Conservation (phyloP, 2,329 filamentous ascomycete species). For the Exophiala lecanii-corni region DNA sequence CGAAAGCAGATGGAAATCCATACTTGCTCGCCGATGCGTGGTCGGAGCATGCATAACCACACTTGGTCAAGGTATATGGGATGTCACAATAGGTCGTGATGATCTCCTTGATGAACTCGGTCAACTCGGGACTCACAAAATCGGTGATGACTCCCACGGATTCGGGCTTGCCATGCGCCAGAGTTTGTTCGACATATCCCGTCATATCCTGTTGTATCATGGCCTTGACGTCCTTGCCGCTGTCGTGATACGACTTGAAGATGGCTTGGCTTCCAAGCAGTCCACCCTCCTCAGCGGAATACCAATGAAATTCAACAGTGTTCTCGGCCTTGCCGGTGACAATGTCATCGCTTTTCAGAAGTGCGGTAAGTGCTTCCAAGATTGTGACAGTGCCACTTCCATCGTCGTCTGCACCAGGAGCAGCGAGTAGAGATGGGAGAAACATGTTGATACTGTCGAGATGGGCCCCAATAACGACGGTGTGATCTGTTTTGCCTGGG, state of each 20-base stretch:
- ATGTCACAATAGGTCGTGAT: constrained; percentile 86
- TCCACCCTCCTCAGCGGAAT: constrained; percentile 84
- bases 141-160: constrained; percentile 90
- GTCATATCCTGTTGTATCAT: constrained; percentile 99
- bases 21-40: constrained; percentile 63
- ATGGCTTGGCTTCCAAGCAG: constrained; percentile 85
- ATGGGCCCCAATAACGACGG: constrained; percentile 83
- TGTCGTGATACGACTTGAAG: constrained; percentile 73
- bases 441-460: constrained; percentile 95
- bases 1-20: constrained; percentile 62
- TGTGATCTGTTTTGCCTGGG: constrained; percentile 77
- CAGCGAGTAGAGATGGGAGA: constrained; percentile 74
- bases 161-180: constrained; percentile 77
- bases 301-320: constrained; percentile 96
- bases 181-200: constrained; percentile 75
- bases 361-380: constrained; percentile 78
- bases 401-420: constrained; percentile 93
- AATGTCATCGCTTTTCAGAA: constrained; percentile 69
- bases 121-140: constrained; percentile 77
- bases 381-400: constrained; percentile 92
- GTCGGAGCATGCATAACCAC: constrained; percentile 77
- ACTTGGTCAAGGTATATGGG: constrained; percentile 80
- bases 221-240: constrained; percentile 73
- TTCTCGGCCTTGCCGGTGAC: constrained; percentile 69
- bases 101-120: constrained; percentile 83